A percentile compares a stretch with the other conserved stretches of the same genome.
phyloP scores from a whole-genome alignment of 768 basidiomycete species.

The Multifurca ochricompacta region DNA sequence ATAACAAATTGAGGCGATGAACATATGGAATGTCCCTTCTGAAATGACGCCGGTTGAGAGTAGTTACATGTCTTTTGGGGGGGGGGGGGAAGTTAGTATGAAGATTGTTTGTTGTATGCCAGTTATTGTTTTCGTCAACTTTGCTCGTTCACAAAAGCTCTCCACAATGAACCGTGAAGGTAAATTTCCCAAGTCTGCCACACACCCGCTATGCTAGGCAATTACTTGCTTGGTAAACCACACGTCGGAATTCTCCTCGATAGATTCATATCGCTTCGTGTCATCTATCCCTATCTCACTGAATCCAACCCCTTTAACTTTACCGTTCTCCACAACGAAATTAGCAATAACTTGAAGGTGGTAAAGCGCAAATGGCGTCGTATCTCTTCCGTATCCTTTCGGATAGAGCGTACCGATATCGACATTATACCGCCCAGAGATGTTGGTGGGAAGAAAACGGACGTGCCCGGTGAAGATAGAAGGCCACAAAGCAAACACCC shows the following conservation, averaged over 20 bases:
- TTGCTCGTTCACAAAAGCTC: no score
- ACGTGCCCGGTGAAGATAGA: neutral
- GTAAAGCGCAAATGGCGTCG: neutral
- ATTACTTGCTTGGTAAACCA: slow-evolving; percentile 1
- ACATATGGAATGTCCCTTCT: neutral
- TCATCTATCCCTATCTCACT: neutral
- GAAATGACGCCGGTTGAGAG: neutral
- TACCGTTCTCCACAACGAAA: neutral
- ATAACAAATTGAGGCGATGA: neutral
- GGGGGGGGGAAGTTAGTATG: neutral
- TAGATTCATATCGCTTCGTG: neutral
- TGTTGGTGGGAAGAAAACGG: neutral
- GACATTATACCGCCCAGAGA: neutral
- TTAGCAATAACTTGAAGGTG: neutral
- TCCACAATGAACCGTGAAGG: no score
- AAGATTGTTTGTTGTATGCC: neutral
- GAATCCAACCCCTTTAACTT: neutral
- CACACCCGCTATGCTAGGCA: no score
- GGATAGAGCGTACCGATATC: neutral
- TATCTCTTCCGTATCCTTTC: neutral
- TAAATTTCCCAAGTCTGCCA: no score
- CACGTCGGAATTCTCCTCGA: neutral
- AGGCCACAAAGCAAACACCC: neutral
- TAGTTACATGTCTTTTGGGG: neutral
- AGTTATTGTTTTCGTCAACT: neutral